Conservation (phyloP, 2,329 filamentous ascomycete species). For the Clonostachys solani region DNA sequence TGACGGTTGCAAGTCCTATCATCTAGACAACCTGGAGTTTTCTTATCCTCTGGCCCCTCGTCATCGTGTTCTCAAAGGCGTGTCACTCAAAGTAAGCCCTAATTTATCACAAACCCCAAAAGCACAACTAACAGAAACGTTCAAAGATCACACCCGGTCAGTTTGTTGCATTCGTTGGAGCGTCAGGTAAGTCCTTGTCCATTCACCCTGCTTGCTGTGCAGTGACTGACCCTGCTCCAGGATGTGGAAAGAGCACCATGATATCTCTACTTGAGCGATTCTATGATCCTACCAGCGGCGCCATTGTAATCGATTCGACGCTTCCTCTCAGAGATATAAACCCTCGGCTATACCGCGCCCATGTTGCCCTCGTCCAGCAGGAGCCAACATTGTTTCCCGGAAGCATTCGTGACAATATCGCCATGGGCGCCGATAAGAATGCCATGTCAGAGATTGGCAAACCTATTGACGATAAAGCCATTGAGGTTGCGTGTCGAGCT, state of each 20-base stretch:
- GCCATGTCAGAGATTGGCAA: slow-evolving; percentile 8
- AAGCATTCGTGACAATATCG: slow-evolving; percentile 52
- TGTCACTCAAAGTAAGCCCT: too few species aligned
- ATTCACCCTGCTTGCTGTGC: too few species aligned
- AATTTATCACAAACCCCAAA: too few species aligned
- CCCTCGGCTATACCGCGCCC: slow-evolving; percentile 21
- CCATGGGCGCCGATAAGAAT: slow-evolving; percentile 33
- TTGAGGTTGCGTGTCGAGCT: slow-evolving; percentile 44
- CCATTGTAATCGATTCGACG: slow-evolving; percentile 16
- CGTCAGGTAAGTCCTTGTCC: slow-evolving; percentile 8
- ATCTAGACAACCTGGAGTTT: slow-evolving; percentile 51
- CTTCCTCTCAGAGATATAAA: slow-evolving; percentile 14
- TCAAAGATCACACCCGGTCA: slow-evolving; percentile 36
- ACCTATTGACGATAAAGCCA: slow-evolving; percentile 20
- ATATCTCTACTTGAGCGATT: slow-evolving; percentile 46
- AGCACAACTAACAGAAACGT: slow-evolving; percentile 14
- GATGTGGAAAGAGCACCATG: slow-evolving; percentile 58
- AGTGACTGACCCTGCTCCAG: slow-evolving; percentile 22
- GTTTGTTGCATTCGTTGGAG: slow-evolving; percentile 51
- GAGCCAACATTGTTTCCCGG: slow-evolving; percentile 39
- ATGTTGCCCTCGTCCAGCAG: slow-evolving; percentile 34
- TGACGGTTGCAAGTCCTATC: slow-evolving; percentile 26
- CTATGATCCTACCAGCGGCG: slow-evolving; percentile 27
- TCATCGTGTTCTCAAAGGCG: slow-evolving; percentile 25
- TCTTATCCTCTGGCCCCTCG: slow-evolving; percentile 44